These are phyloP conservation scores for Oryza rufipogon DNA, from an alignment of 176 grass and related monocot species.

Conservation along the genomic window DNA sequence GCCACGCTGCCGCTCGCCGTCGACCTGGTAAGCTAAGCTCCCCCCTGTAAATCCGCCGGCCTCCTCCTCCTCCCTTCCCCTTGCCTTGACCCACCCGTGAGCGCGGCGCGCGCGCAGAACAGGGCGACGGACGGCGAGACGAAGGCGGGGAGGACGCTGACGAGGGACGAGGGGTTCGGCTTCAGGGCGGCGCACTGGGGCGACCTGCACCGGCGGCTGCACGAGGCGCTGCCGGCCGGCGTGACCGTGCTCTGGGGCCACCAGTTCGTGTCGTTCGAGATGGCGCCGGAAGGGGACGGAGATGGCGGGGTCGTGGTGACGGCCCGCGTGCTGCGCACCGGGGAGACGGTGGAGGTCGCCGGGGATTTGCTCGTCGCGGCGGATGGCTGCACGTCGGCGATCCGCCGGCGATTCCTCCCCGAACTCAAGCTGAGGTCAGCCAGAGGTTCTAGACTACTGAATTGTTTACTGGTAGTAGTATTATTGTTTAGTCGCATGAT, in stretches of 20 bases:
- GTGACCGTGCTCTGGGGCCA: slow-evolving; percentile 70
- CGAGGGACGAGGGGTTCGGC: slow-evolving; percentile 65
- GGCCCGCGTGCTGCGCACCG: slow-evolving; percentile 48
- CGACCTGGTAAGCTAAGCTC: slow-evolving; percentile 56
- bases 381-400: slow-evolving; percentile 67
- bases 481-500: too few relatives aligned
- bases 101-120: slow-evolving; percentile 48
- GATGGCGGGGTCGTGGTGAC: slow-evolving; percentile 48
- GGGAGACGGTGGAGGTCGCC: slow-evolving; percentile 54
- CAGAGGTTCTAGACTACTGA: background rate
- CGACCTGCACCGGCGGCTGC: slow-evolving; percentile 70
- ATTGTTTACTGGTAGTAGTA: background rate
- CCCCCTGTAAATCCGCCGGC: background rate
- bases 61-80: background rate
- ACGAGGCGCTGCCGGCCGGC: slow-evolving; percentile 53
- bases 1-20: slow-evolving; percentile 61
- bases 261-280: slow-evolving; percentile 74
- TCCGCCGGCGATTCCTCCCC: slow-evolving; percentile 73
- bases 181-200: slow-evolving; percentile 84
- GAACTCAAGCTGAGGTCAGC: slow-evolving; percentile 68
- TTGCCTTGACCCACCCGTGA: background rate
- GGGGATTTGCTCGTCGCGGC: slow-evolving; percentile 82
- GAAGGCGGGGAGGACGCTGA: slow-evolving; percentile 66
- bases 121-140: slow-evolving; percentile 59
- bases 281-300: background rate